A percentile compares a stretch with the other conserved stretches of the same genome.
Evolutionary conservation across 306 rosid genomes (phyloP).

Genomic region (Ormosia emarginata): DNA sequence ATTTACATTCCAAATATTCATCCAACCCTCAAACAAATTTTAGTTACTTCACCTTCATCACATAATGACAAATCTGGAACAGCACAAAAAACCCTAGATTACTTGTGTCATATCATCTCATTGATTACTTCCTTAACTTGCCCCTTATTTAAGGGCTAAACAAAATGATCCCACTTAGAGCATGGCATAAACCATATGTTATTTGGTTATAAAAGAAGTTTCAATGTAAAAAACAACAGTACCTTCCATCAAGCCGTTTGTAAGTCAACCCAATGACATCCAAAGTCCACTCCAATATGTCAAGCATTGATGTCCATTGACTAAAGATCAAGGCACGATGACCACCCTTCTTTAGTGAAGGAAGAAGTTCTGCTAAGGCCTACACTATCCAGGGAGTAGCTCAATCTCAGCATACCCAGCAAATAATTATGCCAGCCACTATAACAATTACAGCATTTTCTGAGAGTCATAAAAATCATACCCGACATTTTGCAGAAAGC

Average conservation of each 20-base stretch:
- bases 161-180: background rate
- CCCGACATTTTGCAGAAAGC: conserved; percentile 93
- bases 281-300: conserved; percentile 91
- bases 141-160: background rate
- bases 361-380: conserved; percentile 80
- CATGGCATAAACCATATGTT: background rate
- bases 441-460: conserved; percentile 14
- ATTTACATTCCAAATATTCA: background rate
- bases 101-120: background rate
- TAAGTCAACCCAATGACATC: conserved; percentile 91
- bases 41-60: background rate
- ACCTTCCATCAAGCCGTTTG: conserved; percentile 98
- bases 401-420: conserved; percentile 28
- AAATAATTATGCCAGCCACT: background rate
- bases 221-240: conserved; percentile 9
- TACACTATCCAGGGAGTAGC: conserved; percentile 33
- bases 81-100: background rate
- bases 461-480: conserved; percentile 35
- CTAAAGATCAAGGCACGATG: conserved; percentile 90
- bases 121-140: background rate
- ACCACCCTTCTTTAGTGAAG: conserved; percentile 68
- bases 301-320: conserved; percentile 99
- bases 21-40: background rate
- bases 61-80: background rate
- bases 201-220: background rate